Evolutionary conservation across 352 stramenopile species (phyloP).

Genomic region (Hyaloperonospora brassicae): DNA sequence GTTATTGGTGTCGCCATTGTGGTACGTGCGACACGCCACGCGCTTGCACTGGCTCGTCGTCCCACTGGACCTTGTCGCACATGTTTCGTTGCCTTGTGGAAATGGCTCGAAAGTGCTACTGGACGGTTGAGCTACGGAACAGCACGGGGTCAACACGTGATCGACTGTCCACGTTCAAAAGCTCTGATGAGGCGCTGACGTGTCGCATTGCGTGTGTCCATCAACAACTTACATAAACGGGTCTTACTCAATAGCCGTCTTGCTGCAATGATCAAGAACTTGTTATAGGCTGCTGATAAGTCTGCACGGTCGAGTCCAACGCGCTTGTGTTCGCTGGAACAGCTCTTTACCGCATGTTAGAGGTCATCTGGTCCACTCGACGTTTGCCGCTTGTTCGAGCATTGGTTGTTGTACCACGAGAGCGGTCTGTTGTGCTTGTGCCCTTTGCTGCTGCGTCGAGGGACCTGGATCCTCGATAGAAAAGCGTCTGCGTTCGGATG

Average conservation of each 20-base stretch:
- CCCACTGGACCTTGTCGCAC: not conserved
- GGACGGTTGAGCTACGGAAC: constrained; percentile 16
- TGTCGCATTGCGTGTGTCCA: constrained; percentile 45
- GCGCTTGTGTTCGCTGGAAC: constrained; percentile 38
- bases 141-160: constrained; percentile 30
- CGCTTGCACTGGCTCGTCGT: not conserved
- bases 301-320: constrained; percentile 26
- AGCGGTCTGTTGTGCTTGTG: too few relatives aligned
- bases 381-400: constrained; percentile 33
- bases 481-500: too few relatives aligned
- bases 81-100: constrained; percentile 26
- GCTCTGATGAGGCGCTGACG: constrained; percentile 15
- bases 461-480: too few relatives aligned
- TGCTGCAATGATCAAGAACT: constrained; percentile 35
- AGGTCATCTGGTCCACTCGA: constrained; percentile 28
- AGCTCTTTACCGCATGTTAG: constrained; percentile 35
- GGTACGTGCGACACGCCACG: not conserved
- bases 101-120: constrained; percentile 43
- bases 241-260: constrained; percentile 59
- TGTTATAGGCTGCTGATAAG: constrained; percentile 26
- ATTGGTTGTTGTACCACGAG: constrained; percentile 41
- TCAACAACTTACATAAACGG: constrained; percentile 62
- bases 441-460: too few relatives aligned
- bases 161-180: constrained; percentile 42
- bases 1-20: constrained; percentile 12